Base-by-base conservation (phyloP, 2,329 filamentous ascomycete genomes). In the Penicillium sp. region DNA sequence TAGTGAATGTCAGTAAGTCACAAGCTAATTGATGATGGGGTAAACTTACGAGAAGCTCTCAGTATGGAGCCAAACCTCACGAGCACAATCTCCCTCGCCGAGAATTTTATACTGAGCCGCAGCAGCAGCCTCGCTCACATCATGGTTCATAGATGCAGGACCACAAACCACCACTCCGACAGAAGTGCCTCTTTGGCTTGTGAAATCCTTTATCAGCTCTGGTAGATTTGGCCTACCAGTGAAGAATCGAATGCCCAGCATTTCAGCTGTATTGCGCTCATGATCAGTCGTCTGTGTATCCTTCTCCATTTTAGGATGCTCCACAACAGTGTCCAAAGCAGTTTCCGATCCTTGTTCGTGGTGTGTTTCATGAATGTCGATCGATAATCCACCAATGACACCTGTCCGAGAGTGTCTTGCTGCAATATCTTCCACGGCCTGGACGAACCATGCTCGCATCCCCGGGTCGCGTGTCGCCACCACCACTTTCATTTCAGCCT, bases 51-150 rank as follows among this genome's bases (percentile, higher is more conserved):
- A 74, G 57, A 81, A 81, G 50, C 77, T 71, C 65, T 82, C 79
- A 21, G 73, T 72, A 65, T 81, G 79, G 52, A 81, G 57, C 65
- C 78, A 80, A 2, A 81, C 68, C 31, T 75, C 72, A 45, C 57
- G 24, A 4, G 57, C 57, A 55, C 6, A 40, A 14, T 61, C 65
- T 1, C 58, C 24, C 16, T 31, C 69, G 16, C 60, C 70, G 7
- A 78, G 24, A 11, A 76, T 71, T 7, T 57, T 55, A 50, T 73
- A 46, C 50, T 82, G 78, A 39, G 72, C 73, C n/a, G 49, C 49
- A 1, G 79, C 78, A 18, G 78, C 77, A 7, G 77, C 78, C 64
- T 79, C 77, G 2, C 77, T 68, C 8, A 79, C 75, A 68, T 81
- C 79, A 47, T 77, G 67, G 3, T 52, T 55, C 59, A 62, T 62